phyloP scores from a whole-genome alignment of 2,329 filamentous ascomycete species.

The Arthrobotrys musiformis region DNA sequence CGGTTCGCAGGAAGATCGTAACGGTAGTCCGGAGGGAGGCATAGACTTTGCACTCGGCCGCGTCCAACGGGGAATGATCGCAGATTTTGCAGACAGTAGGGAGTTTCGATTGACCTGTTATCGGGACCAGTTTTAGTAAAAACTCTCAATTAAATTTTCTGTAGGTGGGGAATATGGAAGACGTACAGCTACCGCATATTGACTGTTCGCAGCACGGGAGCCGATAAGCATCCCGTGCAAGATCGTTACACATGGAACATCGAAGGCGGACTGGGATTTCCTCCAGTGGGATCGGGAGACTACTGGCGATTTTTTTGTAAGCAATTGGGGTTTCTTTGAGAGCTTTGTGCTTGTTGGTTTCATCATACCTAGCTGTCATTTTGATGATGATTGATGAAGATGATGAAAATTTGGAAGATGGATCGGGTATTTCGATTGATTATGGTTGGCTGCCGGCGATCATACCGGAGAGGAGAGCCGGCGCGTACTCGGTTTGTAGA shows the following conservation, averaged over 20 bases:
- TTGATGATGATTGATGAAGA: background rate
- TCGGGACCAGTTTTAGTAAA: constrained; percentile 11
- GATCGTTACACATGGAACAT: constrained; percentile 90
- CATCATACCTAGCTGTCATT: constrained; percentile 40
- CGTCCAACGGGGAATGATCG: constrained; percentile 87
- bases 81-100: constrained; percentile 88
- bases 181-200: constrained; percentile 88
- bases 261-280: constrained; percentile 96
- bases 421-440: constrained; percentile 6
- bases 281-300: constrained; percentile 76
- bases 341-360: background rate
- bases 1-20: constrained; percentile 87
- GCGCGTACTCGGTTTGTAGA: constrained; percentile 34
- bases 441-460: constrained; percentile 1
- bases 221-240: constrained; percentile 89
- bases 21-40: constrained; percentile 93
- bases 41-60: constrained; percentile 86
- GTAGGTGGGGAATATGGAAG: constrained; percentile 1
- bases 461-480: constrained; percentile 35
- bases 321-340: constrained; percentile 9
- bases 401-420: background rate
- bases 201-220: constrained; percentile 94
- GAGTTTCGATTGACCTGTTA: constrained; percentile 77
- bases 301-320: constrained; percentile 62
- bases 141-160: constrained; percentile 17